Percentiles rank a stretch among this genome's conserved stretches.
phyloP scores from a whole-genome alignment of 129 eudicot species.

The Mikania micrantha region DNA sequence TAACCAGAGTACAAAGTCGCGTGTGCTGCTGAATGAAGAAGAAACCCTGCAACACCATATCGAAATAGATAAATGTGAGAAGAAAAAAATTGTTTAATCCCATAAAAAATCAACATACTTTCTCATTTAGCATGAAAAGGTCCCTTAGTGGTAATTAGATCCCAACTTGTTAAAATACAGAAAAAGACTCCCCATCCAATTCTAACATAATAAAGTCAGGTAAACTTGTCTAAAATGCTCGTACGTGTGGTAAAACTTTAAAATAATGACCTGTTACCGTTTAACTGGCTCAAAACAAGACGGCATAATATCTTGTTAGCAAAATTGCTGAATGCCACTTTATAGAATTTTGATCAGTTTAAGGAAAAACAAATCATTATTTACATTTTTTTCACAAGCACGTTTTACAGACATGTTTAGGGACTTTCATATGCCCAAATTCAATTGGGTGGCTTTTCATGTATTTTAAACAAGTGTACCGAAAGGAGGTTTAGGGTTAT shows the following conservation, averaged over 20 bases:
- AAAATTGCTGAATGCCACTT: background rate
- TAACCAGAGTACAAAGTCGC: conserved; percentile 78
- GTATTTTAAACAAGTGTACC: too few species aligned
- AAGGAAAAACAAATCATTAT: background rate
- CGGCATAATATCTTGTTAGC: background rate
- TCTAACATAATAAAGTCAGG: background rate
- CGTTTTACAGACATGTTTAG: background rate
- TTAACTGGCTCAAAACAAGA: background rate
- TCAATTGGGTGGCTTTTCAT: background rate
- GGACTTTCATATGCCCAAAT: background rate
- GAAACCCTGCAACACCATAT: conserved; percentile 46
- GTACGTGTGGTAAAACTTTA: background rate
- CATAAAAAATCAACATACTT: background rate
- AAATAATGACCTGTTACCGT: background rate
- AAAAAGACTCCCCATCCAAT: background rate
- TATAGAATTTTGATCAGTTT: background rate
- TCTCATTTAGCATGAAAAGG: background rate
- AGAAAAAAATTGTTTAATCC: background rate
- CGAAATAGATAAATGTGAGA: background rate
- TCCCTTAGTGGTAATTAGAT: background rate
- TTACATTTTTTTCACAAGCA: background rate
- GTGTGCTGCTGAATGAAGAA: conserved; percentile 62
- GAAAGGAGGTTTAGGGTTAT: too few species aligned
- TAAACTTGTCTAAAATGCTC: background rate
- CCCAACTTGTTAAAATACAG: background rate